Evolutionary conservation across 108 stramenopile species (phyloP).

Genomic region (Epipyxis sp.): DNA sequence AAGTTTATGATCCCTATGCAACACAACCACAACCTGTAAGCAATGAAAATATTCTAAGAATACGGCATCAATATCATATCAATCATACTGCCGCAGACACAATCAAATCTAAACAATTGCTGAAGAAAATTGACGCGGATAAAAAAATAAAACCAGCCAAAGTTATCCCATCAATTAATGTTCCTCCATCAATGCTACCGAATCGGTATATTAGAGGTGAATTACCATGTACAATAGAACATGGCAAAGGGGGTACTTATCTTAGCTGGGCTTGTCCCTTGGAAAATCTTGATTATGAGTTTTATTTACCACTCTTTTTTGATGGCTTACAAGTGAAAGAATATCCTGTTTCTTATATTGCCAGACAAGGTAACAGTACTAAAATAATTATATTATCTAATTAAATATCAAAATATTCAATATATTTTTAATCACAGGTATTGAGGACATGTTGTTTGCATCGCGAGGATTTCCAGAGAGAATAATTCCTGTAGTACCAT

Average conservation of each 20-base stretch:
- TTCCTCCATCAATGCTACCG: conserved; percentile 36
- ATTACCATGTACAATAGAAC: conserved; percentile 41
- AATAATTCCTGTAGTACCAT: conserved; percentile 37
- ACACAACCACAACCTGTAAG: neutral
- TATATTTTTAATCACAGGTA: no score
- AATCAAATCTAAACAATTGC: neutral
- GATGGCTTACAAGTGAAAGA: conserved; percentile 53
- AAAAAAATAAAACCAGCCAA: conserved; percentile 1
- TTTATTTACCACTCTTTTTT: conserved; percentile 58
- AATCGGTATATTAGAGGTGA: conserved; percentile 39
- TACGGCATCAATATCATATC: neutral
- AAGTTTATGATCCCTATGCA: neutral
- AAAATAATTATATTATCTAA: no score
- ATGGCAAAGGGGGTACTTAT: conserved; percentile 27
- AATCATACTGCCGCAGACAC: neutral
- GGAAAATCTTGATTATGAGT: conserved; percentile 57
- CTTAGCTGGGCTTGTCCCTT: conserved; percentile 44
- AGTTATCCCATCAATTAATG: neutral
- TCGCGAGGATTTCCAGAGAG: conserved; percentile 23
- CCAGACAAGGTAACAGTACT: conserved; percentile 49
- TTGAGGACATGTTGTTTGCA: conserved; percentile 30
- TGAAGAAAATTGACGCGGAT: neutral
- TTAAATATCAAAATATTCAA: no score
- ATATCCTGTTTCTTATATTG: conserved; percentile 49
- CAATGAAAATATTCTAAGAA: neutral